phyloP scores from a whole-genome alignment of 768 basidiomycete species.

The Podaxis mareebaensis region DNA sequence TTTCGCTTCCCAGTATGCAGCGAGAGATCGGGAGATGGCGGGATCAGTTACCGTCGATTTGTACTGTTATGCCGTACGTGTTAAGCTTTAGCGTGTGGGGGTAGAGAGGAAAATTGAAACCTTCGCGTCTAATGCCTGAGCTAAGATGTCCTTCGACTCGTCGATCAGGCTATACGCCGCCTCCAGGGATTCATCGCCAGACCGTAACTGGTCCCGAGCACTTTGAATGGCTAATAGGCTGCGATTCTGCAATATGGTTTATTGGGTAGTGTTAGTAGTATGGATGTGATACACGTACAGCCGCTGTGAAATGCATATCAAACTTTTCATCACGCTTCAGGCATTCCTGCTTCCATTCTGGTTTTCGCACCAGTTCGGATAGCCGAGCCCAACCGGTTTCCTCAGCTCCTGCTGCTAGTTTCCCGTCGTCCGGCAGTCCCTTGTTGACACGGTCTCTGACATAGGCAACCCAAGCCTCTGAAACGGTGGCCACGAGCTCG shows the following conservation, averaged over 20 bases:
- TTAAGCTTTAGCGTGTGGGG: background rate
- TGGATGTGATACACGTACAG: slow-evolving; percentile 50
- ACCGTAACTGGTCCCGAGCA: slow-evolving; percentile 46
- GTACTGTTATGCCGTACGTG: slow-evolving; percentile 44
- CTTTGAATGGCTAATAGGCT: slow-evolving; percentile 49
- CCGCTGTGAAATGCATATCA: slow-evolving; percentile 79
- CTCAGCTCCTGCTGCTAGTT: slow-evolving; percentile 49
- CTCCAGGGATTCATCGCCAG: slow-evolving; percentile 40
- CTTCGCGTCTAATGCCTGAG: slow-evolving; percentile 71
- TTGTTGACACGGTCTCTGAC: slow-evolving; percentile 63
- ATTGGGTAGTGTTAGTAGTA: slow-evolving; percentile 19
- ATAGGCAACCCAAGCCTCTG: slow-evolving; percentile 67
- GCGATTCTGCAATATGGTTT: slow-evolving; percentile 41
- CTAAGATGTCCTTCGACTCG: slow-evolving; percentile 75
- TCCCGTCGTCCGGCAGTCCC: slow-evolving; percentile 54
- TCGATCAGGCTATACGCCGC: slow-evolving; percentile 63
- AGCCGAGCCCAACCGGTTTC: slow-evolving; percentile 58
- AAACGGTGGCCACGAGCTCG: slow-evolving; percentile 56
- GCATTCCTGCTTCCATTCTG: slow-evolving; percentile 68
- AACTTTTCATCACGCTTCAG: slow-evolving; percentile 88
- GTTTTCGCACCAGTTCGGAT: slow-evolving; percentile 47
- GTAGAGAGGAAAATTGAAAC: slow-evolving; percentile 33
- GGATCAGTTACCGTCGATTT: slow-evolving; percentile 85
- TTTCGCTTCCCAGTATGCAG: slow-evolving; percentile 84
- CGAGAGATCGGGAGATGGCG: slow-evolving; percentile 76